Evolutionary conservation across 192 early-diverging fungal genomes (phyloP), one percentile per base, ranked within the genome.

Genomic region (Backusella parvicylindrica): DNA sequence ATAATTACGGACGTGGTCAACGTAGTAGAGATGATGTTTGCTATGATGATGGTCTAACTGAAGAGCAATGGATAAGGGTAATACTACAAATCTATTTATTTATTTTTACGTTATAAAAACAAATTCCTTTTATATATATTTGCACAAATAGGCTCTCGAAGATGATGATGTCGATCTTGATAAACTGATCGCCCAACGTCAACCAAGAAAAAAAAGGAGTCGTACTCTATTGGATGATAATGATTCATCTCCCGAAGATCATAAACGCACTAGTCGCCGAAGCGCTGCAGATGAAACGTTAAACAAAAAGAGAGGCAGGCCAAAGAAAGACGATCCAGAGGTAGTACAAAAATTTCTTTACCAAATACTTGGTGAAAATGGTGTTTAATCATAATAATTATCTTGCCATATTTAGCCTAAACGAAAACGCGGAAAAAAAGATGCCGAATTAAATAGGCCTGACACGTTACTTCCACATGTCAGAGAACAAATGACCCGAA

Each of bases 41-140:
- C 18, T 98, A 99, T 77, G 95, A 96, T 79, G 96, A 99, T 77
- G 96, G 92, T 7, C 83, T 98, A 79, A 95, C 92, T 0, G 97
- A 99, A 77, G 94, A 96, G 70, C 93, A 99, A 80, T 99, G 90
- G 89, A 73, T 96, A 13, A 85, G 88, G 43, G 91, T 83, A 72
- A 71, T 50, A 1, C 15, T 50, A n/a, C 7, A 60, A 28, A 28
- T 28, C 11, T 12, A 12, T 12, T 21, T 50, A 9, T 50, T 23
- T 21, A 16, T 41, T 11, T 13, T 41, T 13, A 64, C 9, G 9
- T 2, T 33, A 16, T 72, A n/a, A 56, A 35, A 35, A 11, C 12
- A 26, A 0, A n/a, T 35, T 16, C 9, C n/a, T 21, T 72, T 36
- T 26, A 32, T 71, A 31, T 15, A 21, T 12, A 43, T 21, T 53